Evolutionary conservation across 331 rosid genomes (phyloP), one percentile per base, ranked within the genome.

Genomic region (Saraca asoca): DNA sequence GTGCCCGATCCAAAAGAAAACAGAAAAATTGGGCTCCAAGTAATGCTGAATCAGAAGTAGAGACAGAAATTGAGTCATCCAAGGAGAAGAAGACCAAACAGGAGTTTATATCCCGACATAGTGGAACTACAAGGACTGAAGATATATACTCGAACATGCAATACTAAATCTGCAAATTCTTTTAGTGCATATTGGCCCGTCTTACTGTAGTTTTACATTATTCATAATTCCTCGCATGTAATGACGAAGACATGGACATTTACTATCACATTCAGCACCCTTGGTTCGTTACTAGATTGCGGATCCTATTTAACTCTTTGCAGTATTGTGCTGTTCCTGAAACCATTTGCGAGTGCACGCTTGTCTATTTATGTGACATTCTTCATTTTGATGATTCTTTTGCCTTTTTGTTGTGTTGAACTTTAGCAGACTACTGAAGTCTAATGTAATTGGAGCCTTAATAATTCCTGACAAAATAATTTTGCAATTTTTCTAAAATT

Each of bases 1-100:
- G 99, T 12, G 99, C 99, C 55, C 81, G 97, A 54, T 90, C 96
- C 6, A 94, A 90, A 60, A 85, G 95, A 79, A 94, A 94, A 70
- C 95, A 88, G 46, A 95, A 90, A 35, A 88, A 69, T 76, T 66
- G 70, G 12, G 49, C 71, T 1, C 69, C 91, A 12, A 62, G 71
- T 66, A 76, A 80, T 59, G 74, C 68, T 33, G 92, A 90, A 64
- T 84, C 92, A 1, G 97, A 94, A 73, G 88, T 83, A 17, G 96
- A 87, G 73, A 79, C 89, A 7, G 92, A 89, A 51, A 85, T 76
- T 16, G 91, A 92, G 56, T 94, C 97, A 2, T 85, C 97, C 0
- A 94, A 90, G 64, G 97, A 90, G 64, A 94, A 84, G 81, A 88
- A 86, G 72, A 83, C 91, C 41, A 88, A 80, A 66, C 85, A 81